Evolutionary conservation across 1,139 yeast species (phyloP), one percentile per base, ranked within the genome.

Genomic region (Tardiomyces blankii): DNA sequence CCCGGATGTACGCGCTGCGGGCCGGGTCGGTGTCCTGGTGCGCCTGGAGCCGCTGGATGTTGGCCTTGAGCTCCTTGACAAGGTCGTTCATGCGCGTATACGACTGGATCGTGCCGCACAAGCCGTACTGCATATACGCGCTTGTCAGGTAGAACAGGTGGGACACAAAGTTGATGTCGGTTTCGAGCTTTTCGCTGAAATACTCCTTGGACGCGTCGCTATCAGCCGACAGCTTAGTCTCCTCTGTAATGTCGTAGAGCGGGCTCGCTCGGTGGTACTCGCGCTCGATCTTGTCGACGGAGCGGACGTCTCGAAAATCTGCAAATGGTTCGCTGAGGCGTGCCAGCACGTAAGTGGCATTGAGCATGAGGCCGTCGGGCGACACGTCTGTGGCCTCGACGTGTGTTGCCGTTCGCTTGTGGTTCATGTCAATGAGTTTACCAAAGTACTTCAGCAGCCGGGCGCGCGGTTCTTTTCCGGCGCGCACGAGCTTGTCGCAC

Each of bases 321-420:
- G 86, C 72, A 60, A 93, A 89, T 21, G 98, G 98, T 57, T 80
- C 77, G 41, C 95, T 80, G 49, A 93, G 74, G 58, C 75, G 77
- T 47, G 83, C 73, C 50, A 89, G 67, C 1, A 89, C 69, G 46
- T 78, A 61, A 0, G 91, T 70, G 19, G 87, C 73, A 61, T 89
- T 91, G 48, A 81, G 70, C 85, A 88, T 83, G 51, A 91, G 74
- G 0, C 89, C 91, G 66, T 89, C 89, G 7, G 87, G 72, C 1
- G 95, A 79, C 44, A 85, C 69, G 46, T 78, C 75, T 18, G 72
- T 68, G 8, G 77, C 74, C 56, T 84, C 82, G 3, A 91, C 84
- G 62, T 85, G 95, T 54, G 85, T 80, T 42, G 96, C 96, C 54
- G 85, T 75, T 64, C 97, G 77, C 56, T 86, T 74, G 64, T 89